Evolutionary conservation across 2,329 filamentous ascomycete species (phyloP), one percentile per base, ranked within the genome.

Genomic region (Talaromyces amestolkiae): DNA sequence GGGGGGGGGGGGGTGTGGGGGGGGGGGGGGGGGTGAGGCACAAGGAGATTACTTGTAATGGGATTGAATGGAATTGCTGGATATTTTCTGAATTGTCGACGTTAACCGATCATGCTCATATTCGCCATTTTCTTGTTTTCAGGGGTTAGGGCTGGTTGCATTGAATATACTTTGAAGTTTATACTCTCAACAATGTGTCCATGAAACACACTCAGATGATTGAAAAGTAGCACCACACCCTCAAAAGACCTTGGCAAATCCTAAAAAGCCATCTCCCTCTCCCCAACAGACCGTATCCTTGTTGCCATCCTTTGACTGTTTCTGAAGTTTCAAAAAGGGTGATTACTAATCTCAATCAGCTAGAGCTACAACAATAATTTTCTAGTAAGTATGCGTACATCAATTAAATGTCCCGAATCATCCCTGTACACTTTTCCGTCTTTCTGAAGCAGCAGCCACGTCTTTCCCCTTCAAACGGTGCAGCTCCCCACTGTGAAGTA

Each of bases 401-500:
- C 73, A 61, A 69, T 73, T 2, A 74, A 62, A 10, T 66, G 66
- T 33, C 72, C 65, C 1, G 74, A 47, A 68, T 75, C 73, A 37
- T 76, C 73, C 51, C 73, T 75, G 39, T 70, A 70, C 3, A 76
- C 63, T 45, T 72, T 69, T 1, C 73, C 72, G 15, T 75, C 72
- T 35, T 69, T 68, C 17, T 74, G 73, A 24, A 76, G 68, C 9
- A 76, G 63, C n/a, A 75, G 65, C 70, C 72, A 76, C 3, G 73
- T 73, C 15, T 71, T 70, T 6, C 64, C 68, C 78, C 83, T 68
- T 84, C 82, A 43, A 84, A 78, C 19, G 79, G 69, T 0, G 77
- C 75, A 0, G 79, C 81, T 39, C 73, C 75, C 80, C 78, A 82
- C 70, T 69, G 24, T 35, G 13, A n/a, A 33, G 49, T 7, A 33